Evolutionary conservation across 2,329 filamentous ascomycete genomes (phyloP).

Genomic region (Phaeosphaeriaceae sp.): DNA sequence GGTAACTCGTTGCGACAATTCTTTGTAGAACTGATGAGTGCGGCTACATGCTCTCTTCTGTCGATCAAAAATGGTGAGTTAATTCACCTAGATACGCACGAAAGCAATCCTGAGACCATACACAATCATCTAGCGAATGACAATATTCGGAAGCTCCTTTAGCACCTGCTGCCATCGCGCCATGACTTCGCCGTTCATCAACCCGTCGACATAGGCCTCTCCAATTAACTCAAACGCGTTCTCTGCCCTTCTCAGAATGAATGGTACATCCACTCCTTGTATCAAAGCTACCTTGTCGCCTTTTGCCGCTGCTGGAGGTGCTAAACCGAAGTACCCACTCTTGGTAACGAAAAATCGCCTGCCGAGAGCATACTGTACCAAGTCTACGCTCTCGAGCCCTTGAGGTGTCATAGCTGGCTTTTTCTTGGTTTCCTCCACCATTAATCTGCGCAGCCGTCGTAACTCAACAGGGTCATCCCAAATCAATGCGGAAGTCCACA

Average conservation of each 20-base stretch:
- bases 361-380: conserved; percentile 2
- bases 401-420: neutral
- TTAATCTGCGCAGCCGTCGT: neutral
- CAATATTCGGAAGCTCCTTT: neutral
- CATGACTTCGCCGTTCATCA: conserved; percentile 7
- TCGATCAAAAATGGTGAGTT: too few relatives aligned
- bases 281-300: neutral
- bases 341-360: conserved; percentile 3
- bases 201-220: conserved; percentile 5
- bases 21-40: too few relatives aligned
- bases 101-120: neutral
- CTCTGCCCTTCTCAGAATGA: neutral
- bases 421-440: neutral
- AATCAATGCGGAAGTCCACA: neutral
- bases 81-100: neutral
- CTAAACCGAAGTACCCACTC: neutral
- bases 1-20: too few relatives aligned
- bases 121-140: neutral
- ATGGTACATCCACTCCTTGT: neutral
- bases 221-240: conserved; percentile 1
- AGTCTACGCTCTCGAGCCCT: neutral
- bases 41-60: too few relatives aligned
- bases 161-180: neutral
- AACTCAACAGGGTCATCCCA: neutral
- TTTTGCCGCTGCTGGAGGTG: neutral